These are phyloP conservation scores for Candida nonsorbophila DNA, from an alignment of 805 yeast genomes.

Conservation along the genomic window DNA sequence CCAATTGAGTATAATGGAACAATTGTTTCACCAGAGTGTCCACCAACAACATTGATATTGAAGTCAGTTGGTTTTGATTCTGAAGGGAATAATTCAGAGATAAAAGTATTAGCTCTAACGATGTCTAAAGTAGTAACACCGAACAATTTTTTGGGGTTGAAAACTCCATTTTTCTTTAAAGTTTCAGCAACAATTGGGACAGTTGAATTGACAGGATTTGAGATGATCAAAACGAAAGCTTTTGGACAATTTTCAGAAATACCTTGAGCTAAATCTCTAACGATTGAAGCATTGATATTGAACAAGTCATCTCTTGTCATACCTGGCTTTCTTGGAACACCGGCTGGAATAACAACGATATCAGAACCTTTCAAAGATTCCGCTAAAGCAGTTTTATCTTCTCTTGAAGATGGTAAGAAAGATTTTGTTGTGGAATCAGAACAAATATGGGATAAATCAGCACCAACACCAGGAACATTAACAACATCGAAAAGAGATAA, in stretches of 20 bases:
- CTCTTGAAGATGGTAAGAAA: conserved; percentile 52
- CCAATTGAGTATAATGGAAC: conserved; percentile 71
- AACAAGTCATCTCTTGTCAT: conserved; percentile 90
- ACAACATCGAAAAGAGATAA: conserved; percentile 83
- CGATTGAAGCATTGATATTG: conserved; percentile 78
- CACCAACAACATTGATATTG: conserved; percentile 79
- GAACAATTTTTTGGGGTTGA: conserved; percentile 66
- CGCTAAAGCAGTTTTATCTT: conserved; percentile 42
- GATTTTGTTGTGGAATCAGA: conserved; percentile 58
- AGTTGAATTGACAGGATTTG: conserved; percentile 92
- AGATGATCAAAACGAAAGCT: conserved; percentile 76
- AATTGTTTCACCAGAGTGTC: conserved; percentile 93
- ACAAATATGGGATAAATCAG: conserved; percentile 81
- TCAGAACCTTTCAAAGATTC: conserved; percentile 41
- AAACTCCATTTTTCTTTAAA: conserved; percentile 60
- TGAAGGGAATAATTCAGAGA: conserved; percentile 48
- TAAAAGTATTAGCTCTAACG: conserved; percentile 81
- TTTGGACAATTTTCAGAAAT: conserved; percentile 68
- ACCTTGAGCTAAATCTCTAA: conserved; percentile 66
- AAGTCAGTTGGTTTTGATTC: conserved; percentile 46
- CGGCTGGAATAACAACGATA: conserved; percentile 69
- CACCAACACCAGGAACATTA: conserved; percentile 80
- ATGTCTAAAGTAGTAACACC: conserved; percentile 89
- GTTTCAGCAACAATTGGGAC: conserved; percentile 86
- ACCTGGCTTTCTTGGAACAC: conserved; percentile 91